Evolutionary conservation across 306 rosid genomes (phyloP), one percentile per base, ranked within the genome.

Genomic region (Quercus alba): DNA sequence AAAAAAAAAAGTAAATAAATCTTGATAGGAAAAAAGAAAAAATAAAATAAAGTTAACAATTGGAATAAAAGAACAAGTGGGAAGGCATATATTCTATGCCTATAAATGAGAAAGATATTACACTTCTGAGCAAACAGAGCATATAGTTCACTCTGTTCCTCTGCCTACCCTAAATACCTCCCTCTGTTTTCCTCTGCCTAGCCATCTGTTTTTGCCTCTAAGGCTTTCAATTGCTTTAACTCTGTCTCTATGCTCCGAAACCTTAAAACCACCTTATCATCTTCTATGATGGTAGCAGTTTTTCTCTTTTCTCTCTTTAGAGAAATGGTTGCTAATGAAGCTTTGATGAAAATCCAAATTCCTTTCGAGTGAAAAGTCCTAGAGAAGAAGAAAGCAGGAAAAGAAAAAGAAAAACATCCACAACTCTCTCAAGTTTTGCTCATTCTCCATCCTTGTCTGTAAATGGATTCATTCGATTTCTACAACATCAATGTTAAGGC

Each of bases 391-490:
- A 41, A 7, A 8, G 46, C 0, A 41, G 46, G 46, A 7, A 41
- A 41, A 8, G 54, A 10, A 3, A 56, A 33, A 18, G 59, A 19
- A 4, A 5, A 15, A 54, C 15, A 49, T 23, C 6, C 4, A 17
- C n/a, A 33, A 33, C 9, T 4, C 49, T 21, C 5, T 67, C 51
- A 19, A 4, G 4, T 46, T 46, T 20, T 49, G 57, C 5, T 81
- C 33, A n/a, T 6, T 67, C 49, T 38, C 49, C 17, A 3, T 2
- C 8, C 28, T 25, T 19, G 5, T 21, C 11, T 70, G 3, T 6
- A 11, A 56, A 94, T 94, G 99, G 86, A 93, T 25, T 91, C 95
- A 1, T 75, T 90, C 73, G 83, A 83, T 49, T 85, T 90, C 76
- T 84, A 81, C 63, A 82, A 90, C 80, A 84, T 94, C 20, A 91